Conservation (phyloP, 306 rosid species). For the Castanea sativa region DNA sequence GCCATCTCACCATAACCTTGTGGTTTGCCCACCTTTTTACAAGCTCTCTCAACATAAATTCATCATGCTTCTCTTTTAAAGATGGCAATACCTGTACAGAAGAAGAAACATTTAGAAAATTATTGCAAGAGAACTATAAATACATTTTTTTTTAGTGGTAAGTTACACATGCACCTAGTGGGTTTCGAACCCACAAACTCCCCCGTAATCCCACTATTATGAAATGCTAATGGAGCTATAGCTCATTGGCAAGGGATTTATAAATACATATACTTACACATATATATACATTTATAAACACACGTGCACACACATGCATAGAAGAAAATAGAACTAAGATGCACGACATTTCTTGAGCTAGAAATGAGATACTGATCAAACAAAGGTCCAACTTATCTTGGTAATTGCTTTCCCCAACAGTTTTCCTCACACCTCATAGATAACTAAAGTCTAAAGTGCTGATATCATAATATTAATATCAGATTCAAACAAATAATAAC, state of each 20-base stretch:
- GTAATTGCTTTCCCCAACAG: neutral
- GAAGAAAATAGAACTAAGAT: neutral
- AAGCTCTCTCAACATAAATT: constrained; percentile 63
- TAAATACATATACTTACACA: neutral
- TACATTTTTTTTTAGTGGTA: too few relatives aligned
- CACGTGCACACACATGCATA: too few relatives aligned
- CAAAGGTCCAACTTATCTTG: neutral
- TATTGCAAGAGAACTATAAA: neutral
- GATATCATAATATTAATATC: neutral
- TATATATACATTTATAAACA: neutral
- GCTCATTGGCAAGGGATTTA: neutral
- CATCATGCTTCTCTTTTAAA: constrained; percentile 66
- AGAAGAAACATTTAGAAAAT: neutral
- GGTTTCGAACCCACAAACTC: too few relatives aligned
- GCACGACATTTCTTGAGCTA: neutral
- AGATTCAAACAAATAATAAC: neutral
- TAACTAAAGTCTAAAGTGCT: neutral
- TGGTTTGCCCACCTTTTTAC: constrained; percentile 82
- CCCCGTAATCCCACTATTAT: too few relatives aligned
- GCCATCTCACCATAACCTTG: constrained; percentile 70
- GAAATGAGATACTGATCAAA: neutral
- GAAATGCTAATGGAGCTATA: too few relatives aligned
- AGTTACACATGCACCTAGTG: too few relatives aligned
- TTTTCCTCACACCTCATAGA: neutral
- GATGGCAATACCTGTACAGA: constrained; percentile 66